Base-by-base conservation (phyloP, 1,284 basidiomycete species). In the Pseudozyma pruni region DNA sequence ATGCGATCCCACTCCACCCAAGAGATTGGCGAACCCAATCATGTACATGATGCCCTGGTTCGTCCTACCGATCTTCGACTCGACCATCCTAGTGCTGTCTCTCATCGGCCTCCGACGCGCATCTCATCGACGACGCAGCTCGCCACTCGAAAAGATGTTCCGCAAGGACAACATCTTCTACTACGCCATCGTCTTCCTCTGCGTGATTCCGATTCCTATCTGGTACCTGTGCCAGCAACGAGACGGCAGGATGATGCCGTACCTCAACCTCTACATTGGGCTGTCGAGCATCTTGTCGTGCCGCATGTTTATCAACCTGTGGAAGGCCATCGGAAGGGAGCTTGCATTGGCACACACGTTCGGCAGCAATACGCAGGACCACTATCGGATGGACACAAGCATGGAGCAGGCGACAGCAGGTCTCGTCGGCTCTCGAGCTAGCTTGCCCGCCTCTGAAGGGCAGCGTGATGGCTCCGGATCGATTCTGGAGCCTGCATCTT, bases 91-190 rank as follows among this genome's bases (percentile, higher is more conserved):
- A 16, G 44, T 67, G 38, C 37, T 72, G 4, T 62, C 62, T 17
- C 44, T 72, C n/a, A 42, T 67, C 22, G 69, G 69, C 13, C 48
- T 72, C 1, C 49, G 55, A 35, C 49, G 69, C 10, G 69, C 69
- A 7, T 61, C 58, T 8, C 62, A 62, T 39, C 57, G 62, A 44
- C 37, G 69, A 57, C 38, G 62, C 13, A 44, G 43, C 46, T 72
- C 69, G 31, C 58, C 62, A 0, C 39, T 72, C 9, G 69, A 72
- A 35, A 50, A 58, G 27, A 66, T 72, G 61, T 72, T 72, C 16
- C 50, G 69, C 31, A 66, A 62, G 47, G 69, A 72, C 58, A 72
- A 72, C 48, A 66, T 72, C 47, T 47, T 66, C 11, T 72, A 72
- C 58, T 72, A 67, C 29, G 58, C 58, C 50, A 61, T 61, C 31